Conservation (phyloP, 2,329 filamentous ascomycete species). For the Lachnellula occidentalis region DNA sequence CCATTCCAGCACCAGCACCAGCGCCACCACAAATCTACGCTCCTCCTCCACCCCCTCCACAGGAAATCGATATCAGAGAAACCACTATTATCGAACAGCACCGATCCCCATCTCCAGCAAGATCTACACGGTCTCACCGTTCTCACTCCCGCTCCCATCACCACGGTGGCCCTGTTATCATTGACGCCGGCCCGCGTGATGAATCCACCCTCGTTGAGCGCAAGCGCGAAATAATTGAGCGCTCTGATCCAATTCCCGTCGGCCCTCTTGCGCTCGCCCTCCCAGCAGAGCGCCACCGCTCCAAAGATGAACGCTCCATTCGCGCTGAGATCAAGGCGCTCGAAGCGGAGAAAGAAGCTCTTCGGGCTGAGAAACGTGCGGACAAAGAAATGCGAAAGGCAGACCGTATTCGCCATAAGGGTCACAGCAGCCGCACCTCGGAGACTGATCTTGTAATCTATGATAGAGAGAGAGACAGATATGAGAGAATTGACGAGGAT, state of each 20-base stretch:
- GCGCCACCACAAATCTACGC: slow-evolving; percentile 17
- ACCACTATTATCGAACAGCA: slow-evolving; percentile 37
- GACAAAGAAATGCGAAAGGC: slow-evolving; percentile 38
- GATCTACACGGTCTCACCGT: slow-evolving; percentile 5
- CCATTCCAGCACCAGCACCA: slow-evolving; percentile 21
- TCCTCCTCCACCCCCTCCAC: slow-evolving; percentile 18
- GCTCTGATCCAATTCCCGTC: slow-evolving; percentile 26
- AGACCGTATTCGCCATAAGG: slow-evolving; percentile 50
- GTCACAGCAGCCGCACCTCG: slow-evolving; percentile 40
- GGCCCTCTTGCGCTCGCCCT: slow-evolving; percentile 40
- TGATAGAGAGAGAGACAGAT: slow-evolving; percentile 44
- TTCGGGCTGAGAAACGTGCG: slow-evolving; percentile 51
- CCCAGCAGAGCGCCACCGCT: slow-evolving; percentile 31
- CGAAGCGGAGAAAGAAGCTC: slow-evolving; percentile 57
- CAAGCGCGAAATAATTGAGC: slow-evolving; percentile 22
- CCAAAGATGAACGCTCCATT: slow-evolving; percentile 50
- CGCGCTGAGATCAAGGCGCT: slow-evolving; percentile 66
- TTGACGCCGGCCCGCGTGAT: slow-evolving; percentile 34
- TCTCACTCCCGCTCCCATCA: slow-evolving; percentile 14
- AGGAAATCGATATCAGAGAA: slow-evolving; percentile 39
- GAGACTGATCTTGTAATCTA: slow-evolving; percentile 61
- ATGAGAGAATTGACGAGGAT: slow-evolving; percentile 40
- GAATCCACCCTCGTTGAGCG: slow-evolving; percentile 22
- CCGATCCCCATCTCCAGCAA: slow-evolving; percentile 16
- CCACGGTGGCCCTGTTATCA: slow-evolving; percentile 35